Evolutionary conservation across 2,329 filamentous ascomycete genomes (phyloP), one percentile per base, ranked within the genome.

Genomic region (Septoria linicola): DNA sequence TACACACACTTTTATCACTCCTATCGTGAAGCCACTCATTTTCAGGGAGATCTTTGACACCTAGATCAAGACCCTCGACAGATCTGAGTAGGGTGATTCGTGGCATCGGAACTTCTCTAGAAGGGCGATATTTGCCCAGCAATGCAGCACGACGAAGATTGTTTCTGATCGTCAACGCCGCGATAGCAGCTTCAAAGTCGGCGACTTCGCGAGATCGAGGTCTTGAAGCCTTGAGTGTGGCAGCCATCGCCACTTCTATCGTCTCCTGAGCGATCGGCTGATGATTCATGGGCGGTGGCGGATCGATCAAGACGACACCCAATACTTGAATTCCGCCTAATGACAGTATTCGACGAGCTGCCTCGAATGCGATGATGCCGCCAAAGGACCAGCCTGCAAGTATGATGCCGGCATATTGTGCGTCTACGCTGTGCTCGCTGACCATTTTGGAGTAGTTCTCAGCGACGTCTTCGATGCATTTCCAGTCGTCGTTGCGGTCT

Each of bases 341-440:
- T 11, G n/a, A 21, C 8, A 25, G 30, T 14, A 51, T 19, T n/a
- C 27, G 37, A 1, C 49, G 27, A 14, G 49, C 49, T 11, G 49
- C 42, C n/a, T 51, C 49, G 35, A 51, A 51, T 2, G 41, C 49
- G 16, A 51, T 41, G 16, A 51, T 46, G 8, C 49, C 49, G 21
- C 49, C 49, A 27, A 51, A 51, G 21, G 49, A 51, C 41, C 42
- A 51, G 25, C 49, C 49, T 17, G 31, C 49, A 16, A 51, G 13
- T 1, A 51, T 51, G 16, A 47, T 39, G 16, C 21, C 27, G 2
- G 21, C 19, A 10, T 31, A 3, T 3, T 17, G 17, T 11, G 10
- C n/a, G 27, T 23, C 30, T 1, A n/a, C 25, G 4, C 31, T 23
- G 19, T 47, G 49, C 13, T 41, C 32, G n/a, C 14, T 32, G 17